These are phyloP conservation scores for Physocladia obscura DNA, from an alignment of 192 early-diverging fungal genomes.

Conservation along the genomic window DNA sequence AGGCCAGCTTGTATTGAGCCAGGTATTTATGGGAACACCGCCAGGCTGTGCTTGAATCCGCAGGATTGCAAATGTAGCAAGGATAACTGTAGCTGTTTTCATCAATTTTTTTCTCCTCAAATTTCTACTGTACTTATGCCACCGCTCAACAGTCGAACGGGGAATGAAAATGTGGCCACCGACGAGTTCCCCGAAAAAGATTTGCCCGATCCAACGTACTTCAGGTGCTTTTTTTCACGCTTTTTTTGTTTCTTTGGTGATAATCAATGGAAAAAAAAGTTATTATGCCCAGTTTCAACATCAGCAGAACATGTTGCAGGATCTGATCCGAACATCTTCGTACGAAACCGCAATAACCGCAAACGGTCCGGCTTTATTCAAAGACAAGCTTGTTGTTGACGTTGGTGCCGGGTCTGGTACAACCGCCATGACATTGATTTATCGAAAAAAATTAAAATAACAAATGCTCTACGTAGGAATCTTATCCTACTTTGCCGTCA, in stretches of 20 bases:
- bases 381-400: constrained; percentile 85
- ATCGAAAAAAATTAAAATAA: neutral
- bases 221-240: constrained; percentile 23
- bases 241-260: neutral
- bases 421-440: neutral
- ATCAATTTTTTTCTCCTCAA: too few species aligned
- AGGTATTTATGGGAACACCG: too few species aligned
- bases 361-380: constrained; percentile 74
- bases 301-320: constrained; percentile 98
- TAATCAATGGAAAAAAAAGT: constrained; percentile 8
- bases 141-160: too few species aligned
- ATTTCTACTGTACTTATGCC: too few species aligned
- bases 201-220: constrained; percentile 47
- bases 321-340: constrained; percentile 88
- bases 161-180: too few species aligned
- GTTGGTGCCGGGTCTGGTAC: constrained; percentile 74
- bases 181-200: too few species aligned
- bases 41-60: too few species aligned
- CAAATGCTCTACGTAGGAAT: constrained; percentile 57
- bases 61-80: too few species aligned
- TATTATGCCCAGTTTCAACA: constrained; percentile 85
- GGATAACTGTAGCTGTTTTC: too few species aligned
- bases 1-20: constrained; percentile 51
- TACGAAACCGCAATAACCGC: constrained; percentile 89
- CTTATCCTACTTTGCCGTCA: constrained; percentile 91